Evolutionary conservation across 2,329 filamentous ascomycete genomes (phyloP).

Genomic region (Cladosporium austrohemisphaericum): DNA sequence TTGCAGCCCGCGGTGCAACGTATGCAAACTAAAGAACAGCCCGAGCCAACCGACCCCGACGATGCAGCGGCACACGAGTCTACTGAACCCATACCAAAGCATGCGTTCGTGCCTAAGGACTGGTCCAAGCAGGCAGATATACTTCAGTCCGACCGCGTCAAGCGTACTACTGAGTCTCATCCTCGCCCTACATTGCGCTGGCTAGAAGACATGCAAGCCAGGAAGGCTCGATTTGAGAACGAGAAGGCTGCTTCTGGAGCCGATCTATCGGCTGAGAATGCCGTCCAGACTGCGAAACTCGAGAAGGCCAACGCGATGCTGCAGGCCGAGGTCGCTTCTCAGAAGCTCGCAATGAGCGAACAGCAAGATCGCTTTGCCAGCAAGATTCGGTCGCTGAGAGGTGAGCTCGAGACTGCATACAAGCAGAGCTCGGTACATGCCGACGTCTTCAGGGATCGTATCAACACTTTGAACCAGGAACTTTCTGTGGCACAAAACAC

Average conservation of each 20-base stretch:
- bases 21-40: constrained; percentile 25
- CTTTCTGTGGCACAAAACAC: constrained; percentile 21
- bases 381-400: constrained; percentile 24
- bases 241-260: constrained; percentile 17
- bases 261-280: background rate
- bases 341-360: constrained; percentile 25
- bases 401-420: constrained; percentile 28
- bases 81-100: constrained; percentile 23
- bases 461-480: constrained; percentile 17
- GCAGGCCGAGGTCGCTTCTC: constrained; percentile 27
- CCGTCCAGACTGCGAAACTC: constrained; percentile 19
- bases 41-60: constrained; percentile 22
- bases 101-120: constrained; percentile 21
- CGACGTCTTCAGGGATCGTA: constrained; percentile 10
- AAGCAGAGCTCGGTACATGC: constrained; percentile 29
- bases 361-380: constrained; percentile 19
- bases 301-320: constrained; percentile 26
- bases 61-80: constrained; percentile 32
- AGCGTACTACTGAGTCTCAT: constrained; percentile 18
- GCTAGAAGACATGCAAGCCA: constrained; percentile 27
- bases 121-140: constrained; percentile 28
- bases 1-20: constrained; percentile 27
- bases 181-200: constrained; percentile 20
- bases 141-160: constrained; percentile 28
- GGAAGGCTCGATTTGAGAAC: constrained; percentile 15